Conservation (phyloP, 1,284 basidiomycete genomes). For the Quambalaria eucalypti region DNA sequence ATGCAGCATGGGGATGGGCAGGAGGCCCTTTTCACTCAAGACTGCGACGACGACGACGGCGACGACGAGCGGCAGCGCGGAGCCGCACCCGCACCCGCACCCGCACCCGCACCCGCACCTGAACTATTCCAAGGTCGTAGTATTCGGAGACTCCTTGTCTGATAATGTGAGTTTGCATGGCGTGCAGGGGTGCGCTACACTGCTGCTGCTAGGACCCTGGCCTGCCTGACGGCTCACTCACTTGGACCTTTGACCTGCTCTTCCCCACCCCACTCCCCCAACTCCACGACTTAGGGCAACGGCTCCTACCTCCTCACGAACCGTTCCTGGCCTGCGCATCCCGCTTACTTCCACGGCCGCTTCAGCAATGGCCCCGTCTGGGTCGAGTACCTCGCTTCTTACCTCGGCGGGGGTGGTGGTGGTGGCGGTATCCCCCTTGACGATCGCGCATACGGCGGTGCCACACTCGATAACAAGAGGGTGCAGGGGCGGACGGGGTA, state of each 20-base stretch:
- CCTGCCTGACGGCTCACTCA: no score
- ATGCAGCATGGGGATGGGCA: no score
- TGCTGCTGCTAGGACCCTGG: no score
- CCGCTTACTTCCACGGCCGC: constrained; percentile 17
- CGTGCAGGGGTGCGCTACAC: neutral
- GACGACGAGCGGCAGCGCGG: no score
- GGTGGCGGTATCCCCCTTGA: neutral
- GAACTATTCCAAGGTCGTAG: no score
- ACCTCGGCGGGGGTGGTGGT: neutral
- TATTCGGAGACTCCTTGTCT: constrained; percentile 22
- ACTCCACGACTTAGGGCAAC: no score
- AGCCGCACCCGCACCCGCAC: no score
- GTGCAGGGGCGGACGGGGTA: constrained; percentile 14
- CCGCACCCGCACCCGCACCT: no score
- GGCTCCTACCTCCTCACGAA: constrained; percentile 19
- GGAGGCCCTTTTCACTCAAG: no score
- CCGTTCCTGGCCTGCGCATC: constrained; percentile 17
- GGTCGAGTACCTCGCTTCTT: constrained; percentile 16
- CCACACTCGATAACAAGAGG: constrained; percentile 18
- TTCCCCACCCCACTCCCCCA: no score
- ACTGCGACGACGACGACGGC: no score
- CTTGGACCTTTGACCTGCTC: no score
- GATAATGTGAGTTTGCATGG: constrained; percentile 13
- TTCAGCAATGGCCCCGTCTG: constrained; percentile 21
- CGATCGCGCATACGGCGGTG: constrained; percentile 20